Percentiles rank a stretch among this genome's conserved stretches.
Conservation (phyloP, 179 eudicot genomes). For the Monotropa hypopitys region DNA sequence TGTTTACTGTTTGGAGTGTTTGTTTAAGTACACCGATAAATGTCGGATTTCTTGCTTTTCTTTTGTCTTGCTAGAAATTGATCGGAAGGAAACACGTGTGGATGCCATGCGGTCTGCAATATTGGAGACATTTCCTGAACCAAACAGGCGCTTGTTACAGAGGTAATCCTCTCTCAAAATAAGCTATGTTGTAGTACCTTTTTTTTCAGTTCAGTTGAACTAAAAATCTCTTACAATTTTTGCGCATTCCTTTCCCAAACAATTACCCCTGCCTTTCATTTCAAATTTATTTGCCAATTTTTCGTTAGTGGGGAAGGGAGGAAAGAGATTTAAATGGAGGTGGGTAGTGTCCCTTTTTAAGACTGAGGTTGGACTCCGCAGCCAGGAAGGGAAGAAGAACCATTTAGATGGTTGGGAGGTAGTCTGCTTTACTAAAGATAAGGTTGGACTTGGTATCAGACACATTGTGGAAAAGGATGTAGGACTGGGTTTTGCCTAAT, state of each 20-base stretch:
- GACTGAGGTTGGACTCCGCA: background rate
- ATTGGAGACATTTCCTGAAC: slow-evolving; percentile 90
- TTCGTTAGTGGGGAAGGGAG: background rate
- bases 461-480: background rate
- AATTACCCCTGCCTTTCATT: background rate
- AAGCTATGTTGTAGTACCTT: background rate
- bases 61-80: slow-evolving; percentile 39
- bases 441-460: background rate
- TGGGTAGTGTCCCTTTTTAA: background rate
- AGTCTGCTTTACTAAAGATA: background rate
- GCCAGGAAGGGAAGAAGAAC: background rate
- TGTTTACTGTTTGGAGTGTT: background rate
- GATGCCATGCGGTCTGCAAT: slow-evolving; percentile 76
- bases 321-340: background rate
- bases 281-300: background rate
- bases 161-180: slow-evolving; percentile 31
- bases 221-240: background rate
- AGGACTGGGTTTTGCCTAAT: background rate
- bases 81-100: slow-evolving; percentile 70
- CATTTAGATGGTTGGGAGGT: background rate
- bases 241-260: background rate
- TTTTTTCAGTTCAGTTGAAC: background rate
- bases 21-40: background rate
- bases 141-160: slow-evolving; percentile 80
- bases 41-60: slow-evolving; percentile 9